Percentiles rank a stretch among this genome's conserved stretches.
These are phyloP conservation scores for Sphaerulina vaccinii DNA, from an alignment of 2,329 filamentous ascomycete species.

Conservation along the genomic window DNA sequence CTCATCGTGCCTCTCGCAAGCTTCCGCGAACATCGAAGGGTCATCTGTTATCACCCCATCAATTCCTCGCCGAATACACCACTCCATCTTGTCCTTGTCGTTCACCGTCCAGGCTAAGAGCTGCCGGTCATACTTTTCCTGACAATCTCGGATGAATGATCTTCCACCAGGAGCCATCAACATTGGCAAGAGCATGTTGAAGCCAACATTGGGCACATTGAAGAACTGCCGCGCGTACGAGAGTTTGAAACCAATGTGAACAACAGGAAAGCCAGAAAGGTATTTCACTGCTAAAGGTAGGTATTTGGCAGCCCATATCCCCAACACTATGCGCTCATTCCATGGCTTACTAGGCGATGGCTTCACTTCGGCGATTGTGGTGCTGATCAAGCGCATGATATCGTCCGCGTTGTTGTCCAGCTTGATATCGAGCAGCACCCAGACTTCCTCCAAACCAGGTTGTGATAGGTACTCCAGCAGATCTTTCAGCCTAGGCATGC, in stretches of 20 bases:
- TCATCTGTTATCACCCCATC: constrained; percentile 89
- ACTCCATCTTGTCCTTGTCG: constrained; percentile 73
- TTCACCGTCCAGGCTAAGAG: constrained; percentile 89
- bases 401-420: constrained; percentile 67
- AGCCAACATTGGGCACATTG: constrained; percentile 64
- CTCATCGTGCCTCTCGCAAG: constrained; percentile 52
- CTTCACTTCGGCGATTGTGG: constrained; percentile 53
- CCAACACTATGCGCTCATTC: constrained; percentile 72
- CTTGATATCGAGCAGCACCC: constrained; percentile 89
- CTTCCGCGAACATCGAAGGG: constrained; percentile 64
- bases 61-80: constrained; percentile 65
- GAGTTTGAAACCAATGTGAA: constrained; percentile 67
- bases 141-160: constrained; percentile 57
- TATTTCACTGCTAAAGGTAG: constrained; percentile 62
- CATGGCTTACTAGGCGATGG: constrained; percentile 53
- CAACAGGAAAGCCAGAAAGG: constrained; percentile 62
- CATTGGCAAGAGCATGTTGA: constrained; percentile 72
- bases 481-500: constrained; percentile 72
- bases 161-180: constrained; percentile 67
- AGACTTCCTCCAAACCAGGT: constrained; percentile 65
- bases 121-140: constrained; percentile 50
- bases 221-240: constrained; percentile 72
- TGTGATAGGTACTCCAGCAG: constrained; percentile 69
- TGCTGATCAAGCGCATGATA: constrained; percentile 68
- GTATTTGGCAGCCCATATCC: constrained; percentile 78